Evolutionary conservation across 176 grass and related monocot genomes (phyloP).

Genomic region (Dactylis glomerata): DNA sequence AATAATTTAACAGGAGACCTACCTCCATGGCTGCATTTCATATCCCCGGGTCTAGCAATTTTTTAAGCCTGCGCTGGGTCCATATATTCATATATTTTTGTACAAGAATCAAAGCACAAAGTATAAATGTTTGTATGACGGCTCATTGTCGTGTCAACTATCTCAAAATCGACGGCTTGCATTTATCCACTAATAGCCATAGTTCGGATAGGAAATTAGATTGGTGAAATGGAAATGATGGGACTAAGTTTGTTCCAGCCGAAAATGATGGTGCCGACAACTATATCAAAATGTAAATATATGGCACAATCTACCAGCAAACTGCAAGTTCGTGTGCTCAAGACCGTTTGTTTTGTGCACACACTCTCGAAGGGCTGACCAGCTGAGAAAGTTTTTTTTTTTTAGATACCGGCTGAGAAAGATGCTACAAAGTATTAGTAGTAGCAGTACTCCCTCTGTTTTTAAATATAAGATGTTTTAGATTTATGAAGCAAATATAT

Average conservation of each 20-base stretch:
- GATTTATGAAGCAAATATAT: neutral
- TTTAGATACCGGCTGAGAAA: neutral
- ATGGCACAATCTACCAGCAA: neutral
- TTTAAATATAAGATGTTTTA: neutral
- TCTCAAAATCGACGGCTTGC: neutral
- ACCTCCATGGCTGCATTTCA: neutral
- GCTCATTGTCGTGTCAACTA: neutral
- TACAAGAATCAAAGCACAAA: neutral
- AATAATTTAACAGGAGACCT: constrained; percentile 8
- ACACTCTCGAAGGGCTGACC: neutral
- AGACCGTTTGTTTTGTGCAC: neutral
- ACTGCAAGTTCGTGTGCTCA: neutral
- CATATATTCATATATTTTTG: neutral
- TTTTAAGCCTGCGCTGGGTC: neutral
- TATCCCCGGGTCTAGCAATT: neutral
- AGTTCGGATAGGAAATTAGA: neutral
- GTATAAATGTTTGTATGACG: neutral
- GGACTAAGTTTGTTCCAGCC: neutral
- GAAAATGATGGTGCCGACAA: neutral
- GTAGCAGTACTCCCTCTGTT: too few relatives aligned
- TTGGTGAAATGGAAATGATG: neutral
- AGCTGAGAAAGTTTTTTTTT: neutral
- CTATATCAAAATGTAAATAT: neutral
- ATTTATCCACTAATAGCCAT: neutral
- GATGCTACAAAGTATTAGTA: too few relatives aligned